Base-by-base conservation (phyloP, 208 protist genomes). In the Leptomonas pyrrhocoris region DNA sequence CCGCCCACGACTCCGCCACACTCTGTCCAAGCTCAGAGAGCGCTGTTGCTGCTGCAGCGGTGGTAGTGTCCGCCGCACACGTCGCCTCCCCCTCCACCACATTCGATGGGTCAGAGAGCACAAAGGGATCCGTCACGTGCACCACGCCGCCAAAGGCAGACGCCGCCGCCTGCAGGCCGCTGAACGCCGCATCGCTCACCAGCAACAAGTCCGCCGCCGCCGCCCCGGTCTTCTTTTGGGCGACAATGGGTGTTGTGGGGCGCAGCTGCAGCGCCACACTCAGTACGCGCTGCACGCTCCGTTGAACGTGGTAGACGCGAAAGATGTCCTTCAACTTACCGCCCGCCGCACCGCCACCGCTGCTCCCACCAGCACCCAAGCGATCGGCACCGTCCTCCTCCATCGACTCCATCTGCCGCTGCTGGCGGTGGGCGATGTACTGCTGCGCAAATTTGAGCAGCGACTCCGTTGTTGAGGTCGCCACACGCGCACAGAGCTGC, bases 401-500 rank as follows among this genome's bases (percentile, higher is more conserved):
- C 60, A 68, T 66, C n/a, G 45, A 62, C 60, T 87, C 77, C 71
- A 76, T 70, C 50, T 81, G 77, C 1, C 68, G 79, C 28, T 85
- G 83, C 70, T 94, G 88, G 27, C 77, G 84, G 42, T 84, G 48
- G 2, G 72, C 48, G 11, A 90, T 78, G 69, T 88, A 89, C 54
- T 81, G 58, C 54, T 91, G 85, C 0, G 87, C 69, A 23, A 81
- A 70, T 19, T 31, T 27, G 1, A 94, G 77, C 15, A 94, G 60
- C 43, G 45, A 31, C 18, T 68, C 72, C 53, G 70, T 28, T 11
- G 48, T 50, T 42, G 25, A 74, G 43, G 57, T 28, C 0, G 57
- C 42, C 2, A 51, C 59, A 19, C 68, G 68, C n/a, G 68, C 23
- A 19, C 68, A 74, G 12, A 74, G 30, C 59, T 49, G 38, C 59